Base-by-base conservation (phyloP, 2,329 filamentous ascomycete species). In the Plenodomus tracheiphilus region DNA sequence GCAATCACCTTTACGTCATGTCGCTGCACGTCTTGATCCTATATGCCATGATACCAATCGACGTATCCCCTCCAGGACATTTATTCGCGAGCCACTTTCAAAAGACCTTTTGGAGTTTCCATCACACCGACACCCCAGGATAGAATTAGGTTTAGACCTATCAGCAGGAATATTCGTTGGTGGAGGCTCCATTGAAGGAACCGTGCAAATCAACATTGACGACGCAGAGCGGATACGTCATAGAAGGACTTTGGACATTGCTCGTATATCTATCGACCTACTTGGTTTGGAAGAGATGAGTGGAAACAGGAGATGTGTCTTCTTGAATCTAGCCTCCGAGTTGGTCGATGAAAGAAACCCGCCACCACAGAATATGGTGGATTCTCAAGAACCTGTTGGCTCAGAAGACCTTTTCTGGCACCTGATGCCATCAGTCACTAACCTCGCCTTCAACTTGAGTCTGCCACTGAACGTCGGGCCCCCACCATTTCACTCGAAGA, bases 381-480 rank as follows among this genome's bases (percentile, higher is more conserved):
- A 78, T 46, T 74, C 72, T 11, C 61, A 72, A 18, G 70, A 72
- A 36, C 71, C 73, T 11, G 62, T 74, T 16, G 64, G 68, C 6
- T 56, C 61, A 2, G 59, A 66, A 6, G 72, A 76, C 40, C 65
- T 71, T 3, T 79, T 77, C 49, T 82, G 79, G 80, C 73, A 76
- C 49, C 61, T 81, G 28, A 71, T 72, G 53, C 75, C 79, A 19
- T 80, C 78, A 1, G 62, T 68, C 11, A 76, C 75, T 10, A 71
- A 71, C 22, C 54, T 82, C 4, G 78, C 79, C 3, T 83, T 83
- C 61, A 74, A 75, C 49, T 58, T 83, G 46, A 81, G 79, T 53
- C 62, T 82, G 15, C 80, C 80, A 2, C 66, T 82, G 17, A 78
- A 81, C 48, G 76, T 81, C 21, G 80, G 80, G 5, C 80, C 80